phyloP scores from a whole-genome alignment of 768 basidiomycete genomes.

The Agrocybe praecox region DNA sequence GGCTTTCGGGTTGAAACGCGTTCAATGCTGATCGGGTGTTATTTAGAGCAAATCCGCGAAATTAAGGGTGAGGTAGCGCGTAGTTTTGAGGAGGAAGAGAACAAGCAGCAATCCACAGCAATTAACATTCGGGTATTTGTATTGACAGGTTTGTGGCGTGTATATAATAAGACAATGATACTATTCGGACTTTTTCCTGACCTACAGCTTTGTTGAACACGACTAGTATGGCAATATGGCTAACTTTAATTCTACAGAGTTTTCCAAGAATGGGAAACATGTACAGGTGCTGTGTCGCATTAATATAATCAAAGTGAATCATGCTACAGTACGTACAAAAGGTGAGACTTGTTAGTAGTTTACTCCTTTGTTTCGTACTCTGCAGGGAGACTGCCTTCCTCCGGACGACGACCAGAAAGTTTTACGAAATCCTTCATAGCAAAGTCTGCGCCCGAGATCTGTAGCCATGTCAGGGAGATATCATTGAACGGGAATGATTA shows the following conservation, averaged over 20 bases:
- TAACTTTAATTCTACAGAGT: neutral
- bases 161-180: neutral
- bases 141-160: neutral
- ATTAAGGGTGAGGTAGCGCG: neutral
- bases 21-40: neutral
- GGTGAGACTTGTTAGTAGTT: conserved; percentile 15
- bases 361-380: conserved; percentile 17
- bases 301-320: conserved; percentile 8
- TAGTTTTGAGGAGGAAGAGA: neutral
- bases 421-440: conserved; percentile 74
- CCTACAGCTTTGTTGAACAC: too few relatives aligned
- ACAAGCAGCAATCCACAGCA: neutral
- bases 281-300: neutral
- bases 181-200: too few relatives aligned
- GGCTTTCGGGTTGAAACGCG: neutral
- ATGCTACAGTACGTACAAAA: conserved; percentile 4
- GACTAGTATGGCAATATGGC: neutral
- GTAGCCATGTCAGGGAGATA: conserved; percentile 2
- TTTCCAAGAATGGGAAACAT: neutral
- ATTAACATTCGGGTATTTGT: neutral
- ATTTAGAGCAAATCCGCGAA: neutral
- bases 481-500: conserved; percentile 1
- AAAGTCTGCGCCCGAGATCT: conserved; percentile 73
- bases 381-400: conserved; percentile 42
- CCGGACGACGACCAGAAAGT: conserved; percentile 56